A percentile compares a stretch with the other conserved stretches of the same genome.
Evolutionary conservation across 1,284 basidiomycete species (phyloP).

Genomic region (Moniliella sp.): DNA sequence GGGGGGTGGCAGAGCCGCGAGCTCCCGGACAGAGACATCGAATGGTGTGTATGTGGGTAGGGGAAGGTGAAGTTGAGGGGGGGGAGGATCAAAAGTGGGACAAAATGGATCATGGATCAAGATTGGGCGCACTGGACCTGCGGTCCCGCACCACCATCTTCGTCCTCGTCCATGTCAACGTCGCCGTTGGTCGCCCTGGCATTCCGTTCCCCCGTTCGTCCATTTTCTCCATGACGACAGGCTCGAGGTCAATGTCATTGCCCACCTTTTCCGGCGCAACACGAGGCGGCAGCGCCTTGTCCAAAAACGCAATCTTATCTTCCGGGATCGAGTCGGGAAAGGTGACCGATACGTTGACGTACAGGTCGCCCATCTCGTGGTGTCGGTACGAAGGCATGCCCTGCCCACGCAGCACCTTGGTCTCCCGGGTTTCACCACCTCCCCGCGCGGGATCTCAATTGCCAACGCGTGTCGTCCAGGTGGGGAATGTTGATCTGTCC

Average conservation of each 20-base stretch:
- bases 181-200: constrained; percentile 12
- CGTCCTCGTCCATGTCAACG: no score
- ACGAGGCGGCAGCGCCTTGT: constrained; percentile 66
- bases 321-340: constrained; percentile 70
- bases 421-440: constrained; percentile 70
- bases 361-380: constrained; percentile 86
- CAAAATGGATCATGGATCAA: no score
- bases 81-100: no score
- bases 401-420: constrained; percentile 78
- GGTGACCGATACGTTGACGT: constrained; percentile 61
- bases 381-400: constrained; percentile 97
- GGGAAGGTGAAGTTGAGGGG: no score
- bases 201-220: constrained; percentile 48
- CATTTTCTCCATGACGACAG: constrained; percentile 54
- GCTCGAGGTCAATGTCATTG: constrained; percentile 50
- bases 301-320: constrained; percentile 51
- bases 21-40: no score
- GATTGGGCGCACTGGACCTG: constrained; percentile 26
- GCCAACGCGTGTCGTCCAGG: constrained; percentile 75
- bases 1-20: no score
- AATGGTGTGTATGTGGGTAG: no score
- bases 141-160: constrained; percentile 27
- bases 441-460: constrained; percentile 59
- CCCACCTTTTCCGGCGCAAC: constrained; percentile 50
- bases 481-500: constrained; percentile 78